Conservation (phyloP, 2,329 filamentous ascomycete species). For the Clonostachys solani region DNA sequence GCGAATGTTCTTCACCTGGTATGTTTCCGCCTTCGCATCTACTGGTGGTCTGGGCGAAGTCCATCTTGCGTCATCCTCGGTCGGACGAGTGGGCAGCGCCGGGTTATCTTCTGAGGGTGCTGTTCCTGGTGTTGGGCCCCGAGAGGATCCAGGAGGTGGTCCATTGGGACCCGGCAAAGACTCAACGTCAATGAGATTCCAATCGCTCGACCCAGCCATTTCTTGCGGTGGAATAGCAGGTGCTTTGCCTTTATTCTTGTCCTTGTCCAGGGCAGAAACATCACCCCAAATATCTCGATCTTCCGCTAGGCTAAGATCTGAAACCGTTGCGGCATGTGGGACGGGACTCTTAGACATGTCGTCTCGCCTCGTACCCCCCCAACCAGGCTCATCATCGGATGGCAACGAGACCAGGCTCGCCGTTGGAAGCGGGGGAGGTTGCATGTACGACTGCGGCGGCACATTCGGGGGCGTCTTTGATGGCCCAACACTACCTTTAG, state of each 20-base stretch:
- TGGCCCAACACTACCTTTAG: background rate
- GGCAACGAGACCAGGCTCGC: constrained; percentile 22
- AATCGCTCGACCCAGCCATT: constrained; percentile 30
- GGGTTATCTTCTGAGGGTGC: constrained; percentile 17
- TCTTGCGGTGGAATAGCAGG: background rate
- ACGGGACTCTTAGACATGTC: constrained; percentile 12
- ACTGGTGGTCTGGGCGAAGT: constrained; percentile 31
- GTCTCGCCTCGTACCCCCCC: constrained; percentile 28
- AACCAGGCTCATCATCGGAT: constrained; percentile 26
- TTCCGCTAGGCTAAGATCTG: constrained; percentile 10
- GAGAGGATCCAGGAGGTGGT: background rate
- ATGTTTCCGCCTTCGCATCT: constrained; percentile 65
- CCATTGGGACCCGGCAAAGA: constrained; percentile 6
- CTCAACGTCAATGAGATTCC: constrained; percentile 46
- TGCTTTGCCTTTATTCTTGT: constrained; percentile 27
- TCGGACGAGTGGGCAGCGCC: constrained; percentile 28
- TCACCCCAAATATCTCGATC: constrained; percentile 41
- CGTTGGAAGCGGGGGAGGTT: constrained; percentile 6
- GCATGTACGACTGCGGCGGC: background rate
- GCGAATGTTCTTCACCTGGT: constrained; percentile 86
- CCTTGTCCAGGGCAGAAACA: constrained; percentile 28
- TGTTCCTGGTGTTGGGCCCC: constrained; percentile 3
- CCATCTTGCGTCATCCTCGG: constrained; percentile 21
- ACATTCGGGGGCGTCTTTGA: background rate
- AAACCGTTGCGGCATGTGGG: constrained; percentile 2